Conservation (phyloP, 805 yeast genomes). For the Metschnikowia gelsemii region DNA sequence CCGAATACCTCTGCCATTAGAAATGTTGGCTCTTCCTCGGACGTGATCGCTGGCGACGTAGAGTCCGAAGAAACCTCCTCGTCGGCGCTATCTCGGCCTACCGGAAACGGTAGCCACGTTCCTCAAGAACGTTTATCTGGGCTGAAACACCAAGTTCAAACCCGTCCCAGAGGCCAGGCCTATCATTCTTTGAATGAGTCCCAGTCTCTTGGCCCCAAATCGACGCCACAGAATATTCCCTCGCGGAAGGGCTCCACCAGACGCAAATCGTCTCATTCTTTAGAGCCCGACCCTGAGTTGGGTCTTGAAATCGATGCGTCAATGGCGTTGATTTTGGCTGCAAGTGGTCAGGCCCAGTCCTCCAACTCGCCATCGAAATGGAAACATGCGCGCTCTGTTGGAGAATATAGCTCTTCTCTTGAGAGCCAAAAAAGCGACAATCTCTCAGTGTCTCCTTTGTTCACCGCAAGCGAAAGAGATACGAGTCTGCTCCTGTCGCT, state of each 20-base stretch:
- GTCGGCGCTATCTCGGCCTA: slow-evolving; percentile 42
- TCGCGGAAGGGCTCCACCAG: slow-evolving; percentile 11
- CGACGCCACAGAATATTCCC: slow-evolving; percentile 17
- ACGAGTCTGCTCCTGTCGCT: slow-evolving; percentile 40
- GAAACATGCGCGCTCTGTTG: slow-evolving; percentile 1
- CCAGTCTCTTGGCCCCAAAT: slow-evolving; percentile 1
- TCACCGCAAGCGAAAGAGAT: slow-evolving; percentile 34
- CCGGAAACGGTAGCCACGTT: slow-evolving; percentile 24
- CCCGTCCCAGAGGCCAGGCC: no score
- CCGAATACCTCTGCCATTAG: slow-evolving; percentile 39
- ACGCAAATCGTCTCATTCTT: slow-evolving; percentile 13
- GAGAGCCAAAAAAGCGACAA: slow-evolving; percentile 42
- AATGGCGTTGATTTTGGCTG: slow-evolving; percentile 43
- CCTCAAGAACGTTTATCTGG: slow-evolving; percentile 6
- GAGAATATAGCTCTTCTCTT: slow-evolving; percentile 35
- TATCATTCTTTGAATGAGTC: slow-evolving; percentile 3
- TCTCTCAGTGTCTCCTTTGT: slow-evolving; percentile 34
- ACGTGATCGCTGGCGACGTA: slow-evolving; percentile 33
- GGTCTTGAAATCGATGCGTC: slow-evolving; percentile 48
- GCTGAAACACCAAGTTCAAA: no score
- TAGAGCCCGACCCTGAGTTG: slow-evolving; percentile 13
- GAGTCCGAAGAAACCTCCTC: slow-evolving; percentile 42
- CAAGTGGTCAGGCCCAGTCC: slow-evolving; percentile 8
- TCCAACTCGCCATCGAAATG: slow-evolving; percentile 10
- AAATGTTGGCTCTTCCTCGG: slow-evolving; percentile 27